phyloP scores from a whole-genome alignment of 2,329 filamentous ascomycete genomes.

The Trichoderma harzianum region DNA sequence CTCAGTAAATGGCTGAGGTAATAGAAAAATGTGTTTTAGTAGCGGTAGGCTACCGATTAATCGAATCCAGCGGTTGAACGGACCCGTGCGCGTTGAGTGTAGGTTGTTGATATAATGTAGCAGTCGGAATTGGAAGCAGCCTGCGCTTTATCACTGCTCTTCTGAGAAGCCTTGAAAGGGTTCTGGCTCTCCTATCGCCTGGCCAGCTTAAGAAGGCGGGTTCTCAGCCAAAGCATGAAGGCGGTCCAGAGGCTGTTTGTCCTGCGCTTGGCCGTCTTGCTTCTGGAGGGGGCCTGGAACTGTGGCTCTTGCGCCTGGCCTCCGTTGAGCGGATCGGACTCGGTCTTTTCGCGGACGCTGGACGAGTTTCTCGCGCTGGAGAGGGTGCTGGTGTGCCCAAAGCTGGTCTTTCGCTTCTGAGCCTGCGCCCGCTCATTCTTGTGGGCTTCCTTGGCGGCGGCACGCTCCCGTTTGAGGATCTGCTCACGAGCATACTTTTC shows the following conservation, averaged over 20 bases:
- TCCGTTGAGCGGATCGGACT: slow-evolving; percentile 25
- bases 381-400: slow-evolving; percentile 26
- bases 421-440: slow-evolving; percentile 47
- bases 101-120: not conserved
- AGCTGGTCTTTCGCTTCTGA: slow-evolving; percentile 40
- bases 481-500: slow-evolving; percentile 61
- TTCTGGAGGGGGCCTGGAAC: slow-evolving; percentile 43
- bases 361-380: slow-evolving; percentile 31
- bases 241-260: slow-evolving; percentile 61
- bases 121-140: not conserved
- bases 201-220: slow-evolving; percentile 43
- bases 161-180: not conserved
- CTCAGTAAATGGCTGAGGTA: not conserved
- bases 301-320: slow-evolving; percentile 40
- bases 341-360: slow-evolving; percentile 39
- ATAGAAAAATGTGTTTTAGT: not conserved
- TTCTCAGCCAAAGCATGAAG: slow-evolving; percentile 63
- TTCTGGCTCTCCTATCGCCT: slow-evolving; percentile 33
- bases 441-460: slow-evolving; percentile 54
- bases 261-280: slow-evolving; percentile 53
- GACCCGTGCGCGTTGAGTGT: not conserved
- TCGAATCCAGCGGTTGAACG: not conserved
- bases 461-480: slow-evolving; percentile 55
- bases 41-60: not conserved
- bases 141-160: not conserved